Conservation (phyloP, 768 basidiomycete species). For the Cystoderma amianthinum region DNA sequence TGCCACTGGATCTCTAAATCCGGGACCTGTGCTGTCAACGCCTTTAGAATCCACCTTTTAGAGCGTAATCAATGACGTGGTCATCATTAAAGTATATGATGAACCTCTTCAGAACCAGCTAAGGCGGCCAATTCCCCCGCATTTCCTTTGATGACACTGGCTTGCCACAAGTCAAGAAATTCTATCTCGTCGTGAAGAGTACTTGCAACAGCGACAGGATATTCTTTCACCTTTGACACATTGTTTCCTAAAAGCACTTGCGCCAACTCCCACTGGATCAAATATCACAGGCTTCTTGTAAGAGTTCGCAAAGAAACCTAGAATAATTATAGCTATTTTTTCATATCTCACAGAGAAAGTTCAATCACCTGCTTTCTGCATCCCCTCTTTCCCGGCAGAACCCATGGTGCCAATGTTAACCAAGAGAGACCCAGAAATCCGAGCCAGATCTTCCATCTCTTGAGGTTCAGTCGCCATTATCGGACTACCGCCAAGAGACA, state of each 20-base stretch:
- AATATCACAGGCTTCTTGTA: slow-evolving; percentile 74
- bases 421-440: slow-evolving; percentile 60
- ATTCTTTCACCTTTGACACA: slow-evolving; percentile 43
- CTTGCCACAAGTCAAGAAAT: slow-evolving; percentile 73
- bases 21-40: slow-evolving; percentile 77
- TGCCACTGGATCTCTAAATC: slow-evolving; percentile 66
- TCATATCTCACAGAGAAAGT: neutral
- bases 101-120: slow-evolving; percentile 69
- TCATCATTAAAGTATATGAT: too few species aligned
- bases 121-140: slow-evolving; percentile 82
- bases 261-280: slow-evolving; percentile 91
- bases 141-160: slow-evolving; percentile 92
- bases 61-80: too few species aligned
- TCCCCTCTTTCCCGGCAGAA: slow-evolving; percentile 53
- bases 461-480: slow-evolving; percentile 86
- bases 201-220: neutral
- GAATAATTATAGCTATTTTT: neutral
- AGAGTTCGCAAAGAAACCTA: slow-evolving; percentile 54
- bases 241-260: slow-evolving; percentile 62
- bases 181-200: slow-evolving; percentile 28
- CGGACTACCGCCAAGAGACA: slow-evolving; percentile 84
- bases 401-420: slow-evolving; percentile 84
- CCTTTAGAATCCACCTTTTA: slow-evolving; percentile 66
- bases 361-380: slow-evolving; percentile 60
- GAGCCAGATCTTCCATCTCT: slow-evolving; percentile 77